A percentile compares a stretch with the other conserved stretches of the same genome.
These are phyloP conservation scores for Entomortierella chlamydospora DNA, from an alignment of 192 early-diverging fungal species.

Conservation along the genomic window DNA sequence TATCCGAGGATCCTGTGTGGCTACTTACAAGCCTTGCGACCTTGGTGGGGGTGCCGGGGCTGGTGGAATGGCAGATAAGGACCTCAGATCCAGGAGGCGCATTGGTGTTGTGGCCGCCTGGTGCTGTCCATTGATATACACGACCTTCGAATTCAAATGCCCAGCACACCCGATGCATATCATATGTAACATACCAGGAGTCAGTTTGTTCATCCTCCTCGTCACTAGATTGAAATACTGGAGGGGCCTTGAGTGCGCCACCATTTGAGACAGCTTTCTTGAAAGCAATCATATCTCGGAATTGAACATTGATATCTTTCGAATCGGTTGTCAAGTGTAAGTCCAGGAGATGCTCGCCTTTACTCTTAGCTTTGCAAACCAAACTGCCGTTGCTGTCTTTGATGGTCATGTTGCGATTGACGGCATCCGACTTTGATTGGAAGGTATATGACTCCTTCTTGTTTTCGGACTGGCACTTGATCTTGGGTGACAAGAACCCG, in stretches of 20 bases:
- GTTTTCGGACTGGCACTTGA: constrained; percentile 45
- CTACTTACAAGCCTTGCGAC: constrained; percentile 41
- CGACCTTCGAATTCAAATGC: constrained; percentile 54
- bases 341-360: constrained; percentile 49
- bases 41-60: constrained; percentile 25
- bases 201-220: constrained; percentile 30
- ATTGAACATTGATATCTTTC: constrained; percentile 50
- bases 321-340: constrained; percentile 50
- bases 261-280: constrained; percentile 48
- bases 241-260: neutral
- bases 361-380: constrained; percentile 53
- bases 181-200: constrained; percentile 1
- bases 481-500: constrained; percentile 44
- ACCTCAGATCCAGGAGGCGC: constrained; percentile 42
- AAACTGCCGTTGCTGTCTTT: constrained; percentile 35
- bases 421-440: constrained; percentile 41
- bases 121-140: constrained; percentile 47
- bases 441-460: constrained; percentile 50
- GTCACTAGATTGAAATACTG: constrained; percentile 19
- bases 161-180: constrained; percentile 23
- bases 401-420: constrained; percentile 33
- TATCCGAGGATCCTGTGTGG: constrained; percentile 43
- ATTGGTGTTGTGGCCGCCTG: constrained; percentile 26
- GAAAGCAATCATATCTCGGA: constrained; percentile 55
- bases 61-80: constrained; percentile 38